These are phyloP conservation scores for Calonectria montana DNA, from an alignment of 2,329 filamentous ascomycete genomes.

Conservation along the genomic window DNA sequence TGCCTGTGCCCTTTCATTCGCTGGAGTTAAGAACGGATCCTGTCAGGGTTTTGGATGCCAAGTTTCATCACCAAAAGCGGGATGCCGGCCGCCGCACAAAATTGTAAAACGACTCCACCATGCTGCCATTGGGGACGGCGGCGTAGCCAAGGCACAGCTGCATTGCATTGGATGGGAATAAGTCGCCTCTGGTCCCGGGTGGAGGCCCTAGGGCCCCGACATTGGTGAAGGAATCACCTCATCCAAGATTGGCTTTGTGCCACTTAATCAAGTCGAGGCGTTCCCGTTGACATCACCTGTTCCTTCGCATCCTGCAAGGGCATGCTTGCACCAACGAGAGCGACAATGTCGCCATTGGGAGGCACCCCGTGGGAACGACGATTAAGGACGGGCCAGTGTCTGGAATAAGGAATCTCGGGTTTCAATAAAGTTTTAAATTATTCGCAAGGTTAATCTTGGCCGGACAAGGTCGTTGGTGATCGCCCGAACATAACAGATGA, in stretches of 20 bases:
- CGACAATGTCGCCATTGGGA: background rate
- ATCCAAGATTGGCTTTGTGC: background rate
- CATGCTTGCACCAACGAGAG: background rate
- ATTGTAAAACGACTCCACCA: slow-evolving; percentile 3
- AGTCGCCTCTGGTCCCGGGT: background rate
- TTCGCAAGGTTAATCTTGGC: background rate
- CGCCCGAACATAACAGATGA: background rate
- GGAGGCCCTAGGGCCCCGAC: background rate
- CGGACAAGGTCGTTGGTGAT: background rate
- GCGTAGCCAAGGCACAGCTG: background rate
- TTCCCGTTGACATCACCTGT: background rate
- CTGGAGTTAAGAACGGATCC: background rate
- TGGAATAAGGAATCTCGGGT: slow-evolving; percentile 9
- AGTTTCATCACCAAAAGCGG: background rate
- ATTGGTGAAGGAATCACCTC: background rate
- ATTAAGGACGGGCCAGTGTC: slow-evolving; percentile 1
- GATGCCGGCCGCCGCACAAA: background rate
- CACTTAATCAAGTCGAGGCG: background rate
- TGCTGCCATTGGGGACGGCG: background rate
- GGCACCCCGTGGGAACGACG: background rate
- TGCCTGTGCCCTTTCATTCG: background rate
- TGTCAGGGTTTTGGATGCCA: background rate
- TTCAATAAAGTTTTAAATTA: background rate
- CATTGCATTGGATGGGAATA: background rate
- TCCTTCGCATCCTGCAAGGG: background rate